A percentile compares a stretch with the other conserved stretches of the same genome.
These are phyloP conservation scores for Candida sp. DNA, from an alignment of 1,139 yeast genomes.

Conservation along the genomic window DNA sequence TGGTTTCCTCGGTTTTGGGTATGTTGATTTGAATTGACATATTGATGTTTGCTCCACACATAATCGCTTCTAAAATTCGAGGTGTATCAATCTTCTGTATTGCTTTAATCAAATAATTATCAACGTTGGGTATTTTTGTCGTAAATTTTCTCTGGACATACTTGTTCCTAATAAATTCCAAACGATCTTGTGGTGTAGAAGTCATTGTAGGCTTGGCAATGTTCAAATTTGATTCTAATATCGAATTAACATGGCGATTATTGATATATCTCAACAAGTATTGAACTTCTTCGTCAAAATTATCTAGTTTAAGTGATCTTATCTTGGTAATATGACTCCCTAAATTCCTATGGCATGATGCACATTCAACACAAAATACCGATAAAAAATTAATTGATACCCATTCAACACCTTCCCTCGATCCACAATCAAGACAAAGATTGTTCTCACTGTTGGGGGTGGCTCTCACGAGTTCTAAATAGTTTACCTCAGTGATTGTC, in stretches of 20 bases:
- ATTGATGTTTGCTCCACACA: constrained; percentile 49
- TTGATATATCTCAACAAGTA: constrained; percentile 39
- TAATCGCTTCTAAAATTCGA: constrained; percentile 43
- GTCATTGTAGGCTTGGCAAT: constrained; percentile 10
- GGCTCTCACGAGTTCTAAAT: constrained; percentile 41
- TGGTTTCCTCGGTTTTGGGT: constrained; percentile 17
- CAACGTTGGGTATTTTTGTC: constrained; percentile 18
- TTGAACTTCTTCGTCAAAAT: constrained; percentile 40
- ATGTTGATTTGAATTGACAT: constrained; percentile 28
- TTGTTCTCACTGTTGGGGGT: constrained; percentile 54
- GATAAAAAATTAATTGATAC: constrained; percentile 73
- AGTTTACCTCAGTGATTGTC: constrained; percentile 20
- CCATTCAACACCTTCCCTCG: constrained; percentile 75
- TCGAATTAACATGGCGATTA: constrained; percentile 33
- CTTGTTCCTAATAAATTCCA: constrained; percentile 47
- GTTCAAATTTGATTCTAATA: constrained; percentile 29
- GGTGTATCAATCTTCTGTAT: constrained; percentile 48
- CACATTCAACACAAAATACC: constrained; percentile 79
- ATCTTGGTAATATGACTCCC: constrained; percentile 53
- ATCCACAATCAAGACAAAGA: constrained; percentile 78
- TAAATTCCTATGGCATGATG: constrained; percentile 54
- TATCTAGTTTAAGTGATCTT: constrained; percentile 48
- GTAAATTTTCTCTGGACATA: constrained; percentile 42
- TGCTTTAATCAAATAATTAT: constrained; percentile 35
- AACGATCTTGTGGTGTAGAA: constrained; percentile 33